Percentiles rank a stretch among this genome's conserved stretches.
Evolutionary conservation across 352 stramenopile genomes (phyloP).

Genomic region (Phytophthora citrophthora): DNA sequence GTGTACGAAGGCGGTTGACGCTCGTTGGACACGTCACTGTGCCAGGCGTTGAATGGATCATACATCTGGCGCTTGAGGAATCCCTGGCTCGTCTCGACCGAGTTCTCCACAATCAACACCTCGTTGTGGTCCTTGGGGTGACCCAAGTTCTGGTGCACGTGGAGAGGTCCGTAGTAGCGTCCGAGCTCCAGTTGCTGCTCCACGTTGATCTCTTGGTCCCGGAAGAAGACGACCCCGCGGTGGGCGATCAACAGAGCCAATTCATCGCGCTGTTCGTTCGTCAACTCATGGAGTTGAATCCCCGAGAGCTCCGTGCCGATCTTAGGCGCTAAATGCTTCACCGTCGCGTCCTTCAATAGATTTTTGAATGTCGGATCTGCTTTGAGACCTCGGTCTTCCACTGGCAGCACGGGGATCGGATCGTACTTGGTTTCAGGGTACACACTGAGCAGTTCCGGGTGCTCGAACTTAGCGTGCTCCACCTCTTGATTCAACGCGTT

Average conservation of each 20-base stretch:
- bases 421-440: conserved; percentile 35
- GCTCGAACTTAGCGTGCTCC: conserved; percentile 23
- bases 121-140: conserved; percentile 12
- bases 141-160: conserved; percentile 23
- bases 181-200: conserved; percentile 17
- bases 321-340: conserved; percentile 15
- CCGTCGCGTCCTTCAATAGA: conserved; percentile 17
- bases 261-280: conserved; percentile 14
- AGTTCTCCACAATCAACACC: conserved; percentile 19
- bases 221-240: conserved; percentile 22
- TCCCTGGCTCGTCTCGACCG: conserved; percentile 6
- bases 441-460: conserved; percentile 30
- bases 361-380: conserved; percentile 47
- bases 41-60: conserved; percentile 41
- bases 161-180: conserved; percentile 16
- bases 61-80: conserved; percentile 30
- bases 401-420: conserved; percentile 35
- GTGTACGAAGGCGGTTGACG: conserved; percentile 34
- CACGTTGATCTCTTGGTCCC: conserved; percentile 17
- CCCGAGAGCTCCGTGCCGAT: conserved; percentile 15
- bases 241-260: conserved; percentile 12
- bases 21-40: conserved; percentile 48
- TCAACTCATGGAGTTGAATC: conserved; percentile 17
- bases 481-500: conserved; percentile 22
- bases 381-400: conserved; percentile 37